These are phyloP conservation scores for Spatholobus suberectus DNA, from an alignment of 306 rosid species.

Conservation along the genomic window DNA sequence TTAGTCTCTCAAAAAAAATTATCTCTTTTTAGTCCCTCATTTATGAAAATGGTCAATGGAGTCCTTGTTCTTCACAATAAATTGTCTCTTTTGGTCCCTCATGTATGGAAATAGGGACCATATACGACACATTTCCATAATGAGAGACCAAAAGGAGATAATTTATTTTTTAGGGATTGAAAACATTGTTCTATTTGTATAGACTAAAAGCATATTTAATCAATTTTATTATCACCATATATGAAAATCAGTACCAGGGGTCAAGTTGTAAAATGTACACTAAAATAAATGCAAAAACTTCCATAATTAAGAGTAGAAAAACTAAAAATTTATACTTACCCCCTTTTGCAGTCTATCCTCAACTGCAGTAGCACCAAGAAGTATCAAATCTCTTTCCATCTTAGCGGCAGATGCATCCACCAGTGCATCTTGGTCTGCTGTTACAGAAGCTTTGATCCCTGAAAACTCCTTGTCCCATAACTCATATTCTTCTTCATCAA, in stretches of 20 bases:
- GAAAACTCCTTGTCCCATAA: constrained; percentile 70
- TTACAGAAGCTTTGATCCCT: constrained; percentile 67
- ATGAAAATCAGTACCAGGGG: not conserved
- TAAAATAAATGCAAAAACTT: constrained; percentile 4
- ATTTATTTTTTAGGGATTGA: too few relatives aligned
- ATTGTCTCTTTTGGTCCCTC: too few relatives aligned
- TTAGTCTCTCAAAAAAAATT: too few relatives aligned
- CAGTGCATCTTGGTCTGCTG: constrained; percentile 58
- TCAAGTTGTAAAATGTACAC: not conserved
- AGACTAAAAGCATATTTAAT: too few relatives aligned
- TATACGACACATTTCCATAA: too few relatives aligned
- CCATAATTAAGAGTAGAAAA: not conserved
- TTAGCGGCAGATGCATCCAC: constrained; percentile 68
- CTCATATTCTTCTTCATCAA: constrained; percentile 67
- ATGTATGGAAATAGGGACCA: too few relatives aligned
- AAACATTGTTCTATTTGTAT: too few relatives aligned
- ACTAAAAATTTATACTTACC: constrained; percentile 49
- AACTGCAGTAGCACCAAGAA: constrained; percentile 92
- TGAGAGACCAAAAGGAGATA: too few relatives aligned
- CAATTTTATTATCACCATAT: not conserved
- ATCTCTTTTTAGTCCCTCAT: too few relatives aligned
- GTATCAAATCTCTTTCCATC: constrained; percentile 73
- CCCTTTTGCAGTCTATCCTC: constrained; percentile 92
- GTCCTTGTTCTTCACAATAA: too few relatives aligned
- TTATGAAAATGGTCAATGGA: too few relatives aligned